These are phyloP conservation scores for Hibiscus tridactylites DNA, from an alignment of 345 rosid species.

Conservation along the genomic window DNA sequence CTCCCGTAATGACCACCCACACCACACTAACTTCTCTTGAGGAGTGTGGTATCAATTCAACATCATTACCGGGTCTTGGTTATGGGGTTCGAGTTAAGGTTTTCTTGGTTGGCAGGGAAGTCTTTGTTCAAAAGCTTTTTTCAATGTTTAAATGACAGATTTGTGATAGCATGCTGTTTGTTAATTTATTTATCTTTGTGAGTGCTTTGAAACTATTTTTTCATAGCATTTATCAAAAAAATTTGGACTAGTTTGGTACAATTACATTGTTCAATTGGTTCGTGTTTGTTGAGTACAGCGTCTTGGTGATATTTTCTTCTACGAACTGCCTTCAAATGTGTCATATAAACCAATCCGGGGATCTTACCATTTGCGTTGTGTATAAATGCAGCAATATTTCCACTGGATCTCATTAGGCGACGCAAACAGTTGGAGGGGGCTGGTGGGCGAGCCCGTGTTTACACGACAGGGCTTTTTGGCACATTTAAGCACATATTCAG, in stretches of 20 bases:
- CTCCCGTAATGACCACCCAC: background rate
- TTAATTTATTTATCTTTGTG: no score
- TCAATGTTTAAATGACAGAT: background rate
- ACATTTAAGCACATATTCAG: conserved; percentile 52
- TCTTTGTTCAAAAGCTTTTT: background rate
- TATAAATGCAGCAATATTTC: conserved; percentile 64
- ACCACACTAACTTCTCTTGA: background rate
- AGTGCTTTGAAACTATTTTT: no score
- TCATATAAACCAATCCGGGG: background rate
- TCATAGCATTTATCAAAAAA: background rate
- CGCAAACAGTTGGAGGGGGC: conserved; percentile 90
- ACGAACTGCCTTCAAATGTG: background rate
- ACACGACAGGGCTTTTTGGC: conserved; percentile 64
- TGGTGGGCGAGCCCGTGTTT: conserved; percentile 67
- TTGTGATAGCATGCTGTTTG: background rate
- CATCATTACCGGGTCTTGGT: background rate
- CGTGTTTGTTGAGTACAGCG: background rate
- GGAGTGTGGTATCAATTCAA: background rate
- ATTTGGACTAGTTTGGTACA: background rate
- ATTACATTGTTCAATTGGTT: background rate
- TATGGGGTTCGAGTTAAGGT: background rate
- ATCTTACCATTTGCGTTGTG: background rate
- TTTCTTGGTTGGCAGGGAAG: background rate
- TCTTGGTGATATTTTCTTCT: background rate
- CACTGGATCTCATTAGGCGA: conserved; percentile 89